Conservation (phyloP, 768 basidiomycete species). For the Trametes elegans region DNA sequence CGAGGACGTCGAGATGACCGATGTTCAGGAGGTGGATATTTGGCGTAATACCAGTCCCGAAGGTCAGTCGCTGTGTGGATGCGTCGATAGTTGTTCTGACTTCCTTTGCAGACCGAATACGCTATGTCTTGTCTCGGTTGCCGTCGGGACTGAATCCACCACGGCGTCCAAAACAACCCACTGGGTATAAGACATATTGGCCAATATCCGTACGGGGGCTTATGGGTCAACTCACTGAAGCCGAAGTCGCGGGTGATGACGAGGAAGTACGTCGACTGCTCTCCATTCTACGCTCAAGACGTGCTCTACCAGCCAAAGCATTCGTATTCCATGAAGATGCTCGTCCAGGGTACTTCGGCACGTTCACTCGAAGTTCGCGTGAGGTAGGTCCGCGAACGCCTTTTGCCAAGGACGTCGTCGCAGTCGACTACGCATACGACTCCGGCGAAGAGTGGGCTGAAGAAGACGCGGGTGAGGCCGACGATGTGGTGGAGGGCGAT, state of each 20-base stretch:
- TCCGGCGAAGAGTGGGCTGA: constrained; percentile 97
- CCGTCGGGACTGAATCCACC: constrained; percentile 18
- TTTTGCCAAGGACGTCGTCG: constrained; percentile 71
- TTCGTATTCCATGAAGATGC: constrained; percentile 82
- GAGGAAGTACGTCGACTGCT: constrained; percentile 64
- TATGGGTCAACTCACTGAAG: constrained; percentile 67
- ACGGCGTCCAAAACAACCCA: constrained; percentile 32
- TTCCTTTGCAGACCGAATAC: constrained; percentile 24
- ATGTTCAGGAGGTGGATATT: constrained; percentile 12
- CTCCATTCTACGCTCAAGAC: constrained; percentile 57
- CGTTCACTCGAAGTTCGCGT: constrained; percentile 83
- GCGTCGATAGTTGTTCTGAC: background rate
- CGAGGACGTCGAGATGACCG: constrained; percentile 27
- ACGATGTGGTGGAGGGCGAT: constrained; percentile 61
- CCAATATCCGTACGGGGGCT: constrained; percentile 46
- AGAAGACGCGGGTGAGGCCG: constrained; percentile 72
- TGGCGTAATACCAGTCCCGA: constrained; percentile 33
- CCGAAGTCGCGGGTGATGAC: constrained; percentile 73
- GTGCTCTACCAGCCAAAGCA: constrained; percentile 69
- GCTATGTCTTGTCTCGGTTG: constrained; percentile 17
- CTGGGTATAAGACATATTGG: constrained; percentile 30
- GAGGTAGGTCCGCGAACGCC: constrained; percentile 82
- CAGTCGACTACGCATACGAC: constrained; percentile 89
- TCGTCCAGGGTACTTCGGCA: constrained; percentile 92
- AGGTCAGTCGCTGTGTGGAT: constrained; percentile 34